Evolutionary conservation across 768 basidiomycete species (phyloP).

Genomic region (Lactarius sanguifluus): DNA sequence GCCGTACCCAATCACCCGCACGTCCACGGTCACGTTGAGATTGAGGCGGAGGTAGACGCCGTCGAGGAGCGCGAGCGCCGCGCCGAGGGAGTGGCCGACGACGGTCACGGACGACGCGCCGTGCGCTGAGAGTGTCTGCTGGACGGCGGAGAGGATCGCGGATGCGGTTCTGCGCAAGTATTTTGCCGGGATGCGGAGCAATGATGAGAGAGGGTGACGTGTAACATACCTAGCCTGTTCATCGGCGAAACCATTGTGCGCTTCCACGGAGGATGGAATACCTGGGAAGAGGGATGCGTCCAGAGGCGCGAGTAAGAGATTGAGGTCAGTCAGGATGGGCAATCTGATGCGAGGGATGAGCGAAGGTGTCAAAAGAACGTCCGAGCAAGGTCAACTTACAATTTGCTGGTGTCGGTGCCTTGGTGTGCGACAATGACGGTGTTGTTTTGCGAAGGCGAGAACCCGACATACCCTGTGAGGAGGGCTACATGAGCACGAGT

Average conservation of each 20-base stretch:
- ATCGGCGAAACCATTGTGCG: conserved; percentile 48
- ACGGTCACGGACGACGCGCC: not conserved
- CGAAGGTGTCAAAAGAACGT: not conserved
- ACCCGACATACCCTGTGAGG: conserved; percentile 52
- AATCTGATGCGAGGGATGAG: conserved; percentile 32
- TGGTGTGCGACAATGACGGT: conserved; percentile 42
- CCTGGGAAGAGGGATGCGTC: conserved; percentile 51
- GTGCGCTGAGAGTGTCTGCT: not conserved
- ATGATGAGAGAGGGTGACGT: not conserved
- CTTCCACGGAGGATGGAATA: conserved; percentile 41
- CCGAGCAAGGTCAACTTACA: conserved; percentile 32
- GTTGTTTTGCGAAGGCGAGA: conserved; percentile 39
- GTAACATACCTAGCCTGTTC: conserved; percentile 46
- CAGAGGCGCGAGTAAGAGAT: conserved; percentile 39
- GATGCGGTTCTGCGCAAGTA: conserved; percentile 8
- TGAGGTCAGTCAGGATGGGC: conserved; percentile 43
- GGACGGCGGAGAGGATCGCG: not conserved
- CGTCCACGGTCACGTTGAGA: not conserved
- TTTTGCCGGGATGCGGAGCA: not conserved
- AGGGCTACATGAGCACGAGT: not conserved
- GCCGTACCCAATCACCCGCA: conserved; percentile 10
- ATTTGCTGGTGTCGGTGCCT: conserved; percentile 37
- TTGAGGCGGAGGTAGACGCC: conserved; percentile 9
- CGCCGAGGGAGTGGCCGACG: conserved; percentile 17
- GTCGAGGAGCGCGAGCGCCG: conserved; percentile 14